phyloP scores from a whole-genome alignment of 1,139 yeast genomes.

The Komagataea norvegica region DNA sequence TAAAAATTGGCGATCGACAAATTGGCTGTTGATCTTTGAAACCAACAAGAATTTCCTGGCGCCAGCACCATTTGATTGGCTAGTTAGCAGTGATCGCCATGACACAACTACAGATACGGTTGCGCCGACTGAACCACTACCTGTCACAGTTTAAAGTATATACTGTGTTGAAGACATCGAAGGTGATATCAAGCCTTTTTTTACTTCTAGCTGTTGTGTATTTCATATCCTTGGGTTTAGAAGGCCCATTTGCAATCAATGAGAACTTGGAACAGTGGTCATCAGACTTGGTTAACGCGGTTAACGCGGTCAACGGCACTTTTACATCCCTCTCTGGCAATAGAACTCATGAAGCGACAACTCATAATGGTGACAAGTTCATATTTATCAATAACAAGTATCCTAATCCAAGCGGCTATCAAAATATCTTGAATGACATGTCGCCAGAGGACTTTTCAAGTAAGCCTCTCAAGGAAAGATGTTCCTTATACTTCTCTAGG shows the following conservation, averaged over 20 bases:
- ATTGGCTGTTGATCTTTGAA: too few species aligned
- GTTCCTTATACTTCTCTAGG: constrained; percentile 27
- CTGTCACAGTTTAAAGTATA: constrained; percentile 5
- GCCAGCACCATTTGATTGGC: neutral
- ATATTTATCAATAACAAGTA: constrained; percentile 20
- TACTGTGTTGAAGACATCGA: constrained; percentile 1
- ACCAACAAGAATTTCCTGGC: neutral
- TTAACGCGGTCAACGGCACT: too few species aligned
- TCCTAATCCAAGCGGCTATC: constrained; percentile 20
- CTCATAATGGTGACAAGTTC: constrained; percentile 1
- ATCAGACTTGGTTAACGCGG: too few species aligned
- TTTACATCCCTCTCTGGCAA: neutral
- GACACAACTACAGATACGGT: constrained; percentile 3
- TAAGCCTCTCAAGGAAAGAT: constrained; percentile 21
- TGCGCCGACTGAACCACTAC: constrained; percentile 5
- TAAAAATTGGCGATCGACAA: too few species aligned
- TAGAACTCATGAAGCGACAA: too few species aligned
- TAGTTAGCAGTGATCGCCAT: too few species aligned
- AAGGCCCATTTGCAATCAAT: neutral
- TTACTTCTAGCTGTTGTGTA: neutral
- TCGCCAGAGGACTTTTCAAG: constrained; percentile 16
- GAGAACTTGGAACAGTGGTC: neutral
- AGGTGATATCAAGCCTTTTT: neutral
- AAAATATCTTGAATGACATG: constrained; percentile 13
- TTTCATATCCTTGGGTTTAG: neutral